Conservation (phyloP, 106 monocot species). For the Apostasia shenzhenica region DNA sequence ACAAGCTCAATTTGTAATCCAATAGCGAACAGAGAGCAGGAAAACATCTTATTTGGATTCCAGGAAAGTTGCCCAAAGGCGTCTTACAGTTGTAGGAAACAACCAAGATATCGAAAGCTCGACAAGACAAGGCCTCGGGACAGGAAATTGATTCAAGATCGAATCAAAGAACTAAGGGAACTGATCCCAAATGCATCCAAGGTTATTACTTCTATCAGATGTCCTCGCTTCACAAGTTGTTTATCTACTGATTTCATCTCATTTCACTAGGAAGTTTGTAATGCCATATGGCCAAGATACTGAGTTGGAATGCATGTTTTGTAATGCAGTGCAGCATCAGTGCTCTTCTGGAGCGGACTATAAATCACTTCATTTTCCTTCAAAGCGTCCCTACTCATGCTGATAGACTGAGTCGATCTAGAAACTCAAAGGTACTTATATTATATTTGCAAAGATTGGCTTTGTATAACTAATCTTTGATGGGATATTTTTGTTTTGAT, state of each 20-base stretch:
- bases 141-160: constrained; percentile 89
- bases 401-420: constrained; percentile 46
- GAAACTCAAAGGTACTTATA: constrained; percentile 24
- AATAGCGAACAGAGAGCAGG: constrained; percentile 15
- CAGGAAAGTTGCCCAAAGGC: constrained; percentile 6
- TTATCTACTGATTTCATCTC: background rate
- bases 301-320: background rate
- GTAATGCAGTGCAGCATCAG: constrained; percentile 81
- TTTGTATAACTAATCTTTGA: background rate
- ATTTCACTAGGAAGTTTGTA: background rate
- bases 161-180: constrained; percentile 73
- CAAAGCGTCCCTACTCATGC: constrained; percentile 49
- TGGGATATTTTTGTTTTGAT: background rate
- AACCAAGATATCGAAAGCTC: constrained; percentile 9
- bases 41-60: background rate
- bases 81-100: constrained; percentile 17
- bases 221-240: no score
- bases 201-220: constrained; percentile 17
- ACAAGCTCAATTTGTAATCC: constrained; percentile 10
- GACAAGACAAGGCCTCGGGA: constrained; percentile 72
- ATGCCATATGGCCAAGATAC: background rate
- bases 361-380: constrained; percentile 81
- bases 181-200: constrained; percentile 76
- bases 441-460: no score
- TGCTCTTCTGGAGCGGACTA: constrained; percentile 58